These are phyloP conservation scores for Colletotrichum truncatum DNA, from an alignment of 2,329 filamentous ascomycete species.

Conservation along the genomic window DNA sequence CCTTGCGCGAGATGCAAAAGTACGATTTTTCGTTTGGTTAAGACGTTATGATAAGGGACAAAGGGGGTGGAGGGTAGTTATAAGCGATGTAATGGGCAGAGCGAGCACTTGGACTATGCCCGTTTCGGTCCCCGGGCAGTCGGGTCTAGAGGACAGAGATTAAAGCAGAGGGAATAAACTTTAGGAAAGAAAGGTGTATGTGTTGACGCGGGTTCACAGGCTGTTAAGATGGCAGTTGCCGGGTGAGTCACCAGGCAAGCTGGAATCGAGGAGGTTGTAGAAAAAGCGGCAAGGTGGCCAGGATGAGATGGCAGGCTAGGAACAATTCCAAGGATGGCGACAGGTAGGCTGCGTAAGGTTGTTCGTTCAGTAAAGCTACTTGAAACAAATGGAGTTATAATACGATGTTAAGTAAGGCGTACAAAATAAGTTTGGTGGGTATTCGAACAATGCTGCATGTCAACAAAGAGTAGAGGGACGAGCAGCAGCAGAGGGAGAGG, in stretches of 20 bases:
- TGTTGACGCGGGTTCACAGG: too few relatives aligned
- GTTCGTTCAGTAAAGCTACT: too few relatives aligned
- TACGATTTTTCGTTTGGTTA: not conserved
- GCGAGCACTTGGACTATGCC: not conserved
- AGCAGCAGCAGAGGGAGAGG: too few relatives aligned
- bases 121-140: not conserved
- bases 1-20: not conserved
- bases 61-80: not conserved
- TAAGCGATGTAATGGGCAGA: not conserved
- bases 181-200: not conserved
- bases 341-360: too few relatives aligned
- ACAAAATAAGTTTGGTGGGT: too few relatives aligned
- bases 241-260: constrained; percentile 23
- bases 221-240: constrained; percentile 12
- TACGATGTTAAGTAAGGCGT: too few relatives aligned
- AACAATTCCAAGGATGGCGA: not conserved
- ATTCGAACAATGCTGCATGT: too few relatives aligned
- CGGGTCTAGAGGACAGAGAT: not conserved
- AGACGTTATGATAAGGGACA: not conserved
- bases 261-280: not conserved
- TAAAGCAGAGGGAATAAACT: not conserved
- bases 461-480: too few relatives aligned
- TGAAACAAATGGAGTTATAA: too few relatives aligned
- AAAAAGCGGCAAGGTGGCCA: not conserved
- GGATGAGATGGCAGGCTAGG: not conserved